Base-by-base conservation (phyloP, 2,329 filamentous ascomycete genomes). In the Aschersonia sp. region DNA sequence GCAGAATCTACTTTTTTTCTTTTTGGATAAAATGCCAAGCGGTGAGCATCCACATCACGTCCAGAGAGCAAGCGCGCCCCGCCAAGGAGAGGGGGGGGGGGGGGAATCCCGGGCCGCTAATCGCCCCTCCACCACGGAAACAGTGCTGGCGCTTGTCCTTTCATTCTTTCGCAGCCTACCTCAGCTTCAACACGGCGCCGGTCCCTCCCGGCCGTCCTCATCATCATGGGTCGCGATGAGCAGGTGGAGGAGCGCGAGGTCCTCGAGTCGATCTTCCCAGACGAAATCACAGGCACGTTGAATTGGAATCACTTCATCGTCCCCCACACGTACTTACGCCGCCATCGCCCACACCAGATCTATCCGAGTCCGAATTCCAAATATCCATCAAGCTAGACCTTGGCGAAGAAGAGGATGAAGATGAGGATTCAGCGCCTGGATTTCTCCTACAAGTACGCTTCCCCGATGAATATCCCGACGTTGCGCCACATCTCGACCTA, bases 181-280 rank as follows among this genome's bases (percentile, higher is more conserved):
- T 20, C 20, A 20, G 20, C 20, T 20, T 20, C 20, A 20, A 20
- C 20, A 20, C 20, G 20, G 20, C 20, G 20, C 20, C 20, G 20
- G 20, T 20, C 20, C 20, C 20, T n/a, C n/a, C 20, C 20, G 20
- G 20, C 20, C 20, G 20, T 20, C 12, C 35, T 20, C 47, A 28
- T 51, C 51, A 46, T 45, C 48, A 82, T 84, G 80, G 79, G 79
- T 45, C 75, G 70, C 63, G 91, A 97, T 73, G 92, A 98, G 51
- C 92, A 98, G 66, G 70, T 82, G 55, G 92, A 98, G 70, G 92
- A 98, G 75, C 83, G 89, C 52, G 92, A 98, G 67, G 91, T 98
- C 58, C 87, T 98, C 62, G 88, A 94, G 61, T 96, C 91, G 51
- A 98, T 98, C 61, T 98, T 97, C 57, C 89, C 92, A 1, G 91